Base-by-base conservation (phyloP, 139 green algal genomes). In the Auxenochlorella protothecoides region DNA sequence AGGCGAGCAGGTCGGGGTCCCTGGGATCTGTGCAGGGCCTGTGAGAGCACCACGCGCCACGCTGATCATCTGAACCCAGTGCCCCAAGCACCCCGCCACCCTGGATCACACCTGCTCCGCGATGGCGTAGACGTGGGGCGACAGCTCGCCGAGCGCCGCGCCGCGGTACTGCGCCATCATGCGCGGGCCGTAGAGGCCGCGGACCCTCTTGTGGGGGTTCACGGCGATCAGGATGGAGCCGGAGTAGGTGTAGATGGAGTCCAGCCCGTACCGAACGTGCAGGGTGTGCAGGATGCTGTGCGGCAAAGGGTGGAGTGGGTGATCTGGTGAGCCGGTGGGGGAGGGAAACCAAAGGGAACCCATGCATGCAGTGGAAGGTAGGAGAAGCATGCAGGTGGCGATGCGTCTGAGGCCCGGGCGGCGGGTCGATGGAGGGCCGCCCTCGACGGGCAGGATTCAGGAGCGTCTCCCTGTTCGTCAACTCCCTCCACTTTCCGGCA, bases 211-310 rank as follows among this genome's bases (percentile, higher is more conserved):
- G 74, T 94, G 91, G 0, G 89, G 89, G 68, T 96, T 96, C 68
- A 91, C 85, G 60, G 89, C 89, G 59, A 96, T 96, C 2, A 96
- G 79, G 66, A 96, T 96, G 74, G 75, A 82, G 68, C 88, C 89
- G 12, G 79, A 89, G 88, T 96, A 96, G 7, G 89, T 96, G 80
- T 96, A 96, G 55, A 96, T 96, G 61, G 87, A 76, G 72, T 94
- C 88, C 53, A 90, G 75, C 4, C 62, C 53, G 66, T 96, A 96
- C 55, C 90, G 79, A 6, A 84, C 77, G 7, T 74, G 65, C 65
- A 96, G 81, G 44, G 91, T 96, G 67, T 94, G 79, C 72, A 96
- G 74, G 65, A 89, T 86, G 55, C 81, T 85, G 76, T 67, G 27
- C 27, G 27, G 27, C 27, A 44, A 44, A 44, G 27, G 27, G 27